Conservation (phyloP, 2,329 filamentous ascomycete genomes). For the Verticillium klebahnii region DNA sequence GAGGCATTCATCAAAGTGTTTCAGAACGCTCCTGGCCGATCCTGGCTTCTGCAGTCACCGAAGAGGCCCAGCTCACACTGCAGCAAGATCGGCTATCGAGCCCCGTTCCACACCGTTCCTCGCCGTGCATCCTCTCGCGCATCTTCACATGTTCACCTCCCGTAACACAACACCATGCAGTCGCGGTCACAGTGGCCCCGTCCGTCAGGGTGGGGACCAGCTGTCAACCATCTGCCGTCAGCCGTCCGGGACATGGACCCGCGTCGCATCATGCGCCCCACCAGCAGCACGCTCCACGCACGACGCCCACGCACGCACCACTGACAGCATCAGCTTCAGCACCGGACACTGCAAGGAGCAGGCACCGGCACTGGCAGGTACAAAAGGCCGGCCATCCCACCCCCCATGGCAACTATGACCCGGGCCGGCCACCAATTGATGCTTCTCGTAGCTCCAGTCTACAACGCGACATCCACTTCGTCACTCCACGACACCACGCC, state of each 20-base stretch:
- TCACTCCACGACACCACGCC: neutral
- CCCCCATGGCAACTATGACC: neutral
- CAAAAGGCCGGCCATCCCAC: neutral
- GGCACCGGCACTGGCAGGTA: neutral
- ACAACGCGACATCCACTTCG: neutral
- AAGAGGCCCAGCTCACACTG: too few species aligned
- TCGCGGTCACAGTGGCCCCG: neutral
- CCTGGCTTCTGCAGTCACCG: too few species aligned
- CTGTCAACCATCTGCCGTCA: neutral
- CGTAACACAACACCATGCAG: neutral
- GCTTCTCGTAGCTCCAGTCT: neutral
- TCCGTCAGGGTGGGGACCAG: neutral
- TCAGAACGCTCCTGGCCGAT: too few species aligned
- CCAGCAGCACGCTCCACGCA: neutral
- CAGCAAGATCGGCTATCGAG: too few species aligned
- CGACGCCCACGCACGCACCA: neutral
- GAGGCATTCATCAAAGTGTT: too few species aligned
- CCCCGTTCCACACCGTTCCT: too few species aligned
- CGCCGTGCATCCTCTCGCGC: neutral
- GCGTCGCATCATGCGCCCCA: neutral
- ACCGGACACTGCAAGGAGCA: neutral
- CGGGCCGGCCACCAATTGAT: neutral
- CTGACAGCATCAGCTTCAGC: neutral
- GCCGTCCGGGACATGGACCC: neutral
- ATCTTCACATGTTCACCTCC: neutral